Evolutionary conservation across 2,329 filamentous ascomycete genomes (phyloP).

Genomic region (Alternaria postmessia): DNA sequence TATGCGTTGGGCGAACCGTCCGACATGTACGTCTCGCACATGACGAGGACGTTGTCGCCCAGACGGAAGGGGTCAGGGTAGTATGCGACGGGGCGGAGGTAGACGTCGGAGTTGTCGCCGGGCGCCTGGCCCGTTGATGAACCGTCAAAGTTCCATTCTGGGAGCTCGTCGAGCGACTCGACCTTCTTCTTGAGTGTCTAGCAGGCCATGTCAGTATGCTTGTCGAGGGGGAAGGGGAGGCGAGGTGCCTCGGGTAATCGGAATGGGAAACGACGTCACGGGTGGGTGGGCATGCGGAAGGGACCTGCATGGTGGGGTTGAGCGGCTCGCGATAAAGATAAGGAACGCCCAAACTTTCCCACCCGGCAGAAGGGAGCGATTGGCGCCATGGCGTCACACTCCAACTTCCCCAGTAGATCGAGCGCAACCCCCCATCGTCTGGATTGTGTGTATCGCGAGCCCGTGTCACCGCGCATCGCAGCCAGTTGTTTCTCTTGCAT

Average conservation of each 20-base stretch:
- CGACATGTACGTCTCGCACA: slow-evolving; percentile 92
- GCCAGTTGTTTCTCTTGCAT: slow-evolving; percentile 5
- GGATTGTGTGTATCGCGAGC: neutral
- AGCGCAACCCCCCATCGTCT: neutral
- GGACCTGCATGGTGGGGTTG: slow-evolving; percentile 16
- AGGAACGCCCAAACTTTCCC: slow-evolving; percentile 21
- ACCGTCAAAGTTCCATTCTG: slow-evolving; percentile 85
- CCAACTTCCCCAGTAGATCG: neutral
- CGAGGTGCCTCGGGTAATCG: neutral
- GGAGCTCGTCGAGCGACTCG: slow-evolving; percentile 68
- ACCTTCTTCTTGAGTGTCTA: slow-evolving; percentile 71
- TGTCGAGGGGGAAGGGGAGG: neutral
- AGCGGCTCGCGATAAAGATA: slow-evolving; percentile 38
- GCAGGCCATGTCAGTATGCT: slow-evolving; percentile 30
- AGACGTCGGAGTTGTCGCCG: slow-evolving; percentile 96
- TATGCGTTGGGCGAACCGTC: slow-evolving; percentile 97
- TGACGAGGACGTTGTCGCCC: slow-evolving; percentile 90
- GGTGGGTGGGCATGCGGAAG: neutral
- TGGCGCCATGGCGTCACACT: slow-evolving; percentile 33
- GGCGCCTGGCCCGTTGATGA: slow-evolving; percentile 92
- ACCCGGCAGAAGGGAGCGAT: slow-evolving; percentile 20
- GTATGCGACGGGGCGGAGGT: slow-evolving; percentile 88
- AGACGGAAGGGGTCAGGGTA: slow-evolving; percentile 92
- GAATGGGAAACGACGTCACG: slow-evolving; percentile 13
- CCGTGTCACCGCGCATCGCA: neutral